A percentile compares a stretch with the other conserved stretches of the same genome.
phyloP scores from a whole-genome alignment of 768 basidiomycete genomes.

The Kwoniella europaea region DNA sequence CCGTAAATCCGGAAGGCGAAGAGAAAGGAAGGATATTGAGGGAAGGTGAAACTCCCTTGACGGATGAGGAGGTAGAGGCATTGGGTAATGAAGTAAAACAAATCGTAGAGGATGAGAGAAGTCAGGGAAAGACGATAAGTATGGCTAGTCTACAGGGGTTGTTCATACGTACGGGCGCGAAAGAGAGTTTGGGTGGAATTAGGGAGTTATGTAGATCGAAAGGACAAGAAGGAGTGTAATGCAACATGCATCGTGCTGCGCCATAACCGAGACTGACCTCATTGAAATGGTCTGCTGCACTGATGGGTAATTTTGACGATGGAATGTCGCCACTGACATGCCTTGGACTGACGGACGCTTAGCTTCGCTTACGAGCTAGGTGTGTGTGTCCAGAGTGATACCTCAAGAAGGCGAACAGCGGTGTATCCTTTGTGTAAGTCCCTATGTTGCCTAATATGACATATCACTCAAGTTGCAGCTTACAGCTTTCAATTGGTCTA shows the following conservation, averaged over 20 bases:
- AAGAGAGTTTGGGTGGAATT: constrained; percentile 59
- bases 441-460: too few species aligned
- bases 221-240: not conserved
- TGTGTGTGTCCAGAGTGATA: too few species aligned
- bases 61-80: constrained; percentile 57
- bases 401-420: too few species aligned
- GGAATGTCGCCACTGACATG: too few species aligned
- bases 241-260: not conserved
- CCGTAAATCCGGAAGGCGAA: constrained; percentile 53
- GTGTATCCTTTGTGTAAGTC: too few species aligned
- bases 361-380: too few species aligned
- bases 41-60: constrained; percentile 53
- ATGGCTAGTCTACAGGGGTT: constrained; percentile 97
- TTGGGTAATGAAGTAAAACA: constrained; percentile 66
- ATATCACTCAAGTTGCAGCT: too few species aligned
- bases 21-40: constrained; percentile 37
- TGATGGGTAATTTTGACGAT: not conserved
- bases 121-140: constrained; percentile 69
- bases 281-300: too few species aligned
- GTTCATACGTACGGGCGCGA: constrained; percentile 78
- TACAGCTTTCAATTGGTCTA: too few species aligned
- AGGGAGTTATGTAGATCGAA: constrained; percentile 20
- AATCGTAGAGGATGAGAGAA: constrained; percentile 65
- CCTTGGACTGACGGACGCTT: too few species aligned
- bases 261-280: not conserved